These are phyloP conservation scores for Clonostachys rosea DNA, from an alignment of 2,329 filamentous ascomycete genomes.

Conservation along the genomic window DNA sequence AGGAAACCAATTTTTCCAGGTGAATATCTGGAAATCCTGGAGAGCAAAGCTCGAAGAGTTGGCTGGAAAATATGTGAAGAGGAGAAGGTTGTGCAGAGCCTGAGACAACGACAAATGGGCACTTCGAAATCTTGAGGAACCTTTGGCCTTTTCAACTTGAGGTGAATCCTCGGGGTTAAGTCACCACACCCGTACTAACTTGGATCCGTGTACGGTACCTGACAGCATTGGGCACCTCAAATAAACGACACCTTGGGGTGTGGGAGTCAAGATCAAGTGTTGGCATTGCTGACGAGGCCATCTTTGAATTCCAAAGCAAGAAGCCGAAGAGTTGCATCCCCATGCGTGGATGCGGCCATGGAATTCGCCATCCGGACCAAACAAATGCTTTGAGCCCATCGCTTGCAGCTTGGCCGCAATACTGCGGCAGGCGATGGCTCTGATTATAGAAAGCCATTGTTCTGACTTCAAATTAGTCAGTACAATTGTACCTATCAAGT, in stretches of 20 bases:
- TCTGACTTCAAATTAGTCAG: no score
- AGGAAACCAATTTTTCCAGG: no score
- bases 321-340: constrained; percentile 19
- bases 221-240: no score
- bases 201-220: no score
- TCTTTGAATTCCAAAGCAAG: constrained; percentile 16
- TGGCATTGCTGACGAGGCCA: not conserved
- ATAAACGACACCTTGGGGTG: not conserved
- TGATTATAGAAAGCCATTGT: not conserved
- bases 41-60: not conserved
- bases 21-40: no score
- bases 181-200: not conserved
- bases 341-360: constrained; percentile 10
- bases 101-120: constrained; percentile 34
- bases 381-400: constrained; percentile 10
- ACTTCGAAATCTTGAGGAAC: constrained; percentile 23
- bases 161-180: not conserved
- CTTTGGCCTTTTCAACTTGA: constrained; percentile 13
- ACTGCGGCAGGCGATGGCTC: not conserved
- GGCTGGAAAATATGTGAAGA: not conserved
- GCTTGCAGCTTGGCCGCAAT: not conserved
- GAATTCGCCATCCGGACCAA: constrained; percentile 19
- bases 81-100: constrained; percentile 29
- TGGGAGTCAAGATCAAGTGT: not conserved
- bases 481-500: no score